Conservation (phyloP, 164 flowering plant species). For the Saururus chinensis region DNA sequence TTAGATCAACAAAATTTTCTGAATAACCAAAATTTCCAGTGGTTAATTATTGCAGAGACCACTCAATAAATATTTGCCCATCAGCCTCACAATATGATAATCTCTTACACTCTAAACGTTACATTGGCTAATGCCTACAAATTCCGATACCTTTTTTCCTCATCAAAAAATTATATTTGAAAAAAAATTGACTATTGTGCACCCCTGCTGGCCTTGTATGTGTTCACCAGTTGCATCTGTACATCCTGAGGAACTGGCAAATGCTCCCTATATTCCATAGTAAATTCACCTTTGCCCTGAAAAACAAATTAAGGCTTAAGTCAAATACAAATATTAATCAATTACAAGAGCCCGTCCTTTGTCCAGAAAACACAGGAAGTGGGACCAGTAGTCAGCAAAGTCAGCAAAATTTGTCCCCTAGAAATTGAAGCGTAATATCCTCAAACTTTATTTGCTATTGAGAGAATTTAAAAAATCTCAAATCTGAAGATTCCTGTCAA, state of each 20-base stretch:
- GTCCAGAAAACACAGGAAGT: too few species aligned
- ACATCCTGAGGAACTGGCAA: constrained; percentile 72
- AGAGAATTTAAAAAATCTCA: background rate
- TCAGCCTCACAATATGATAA: background rate
- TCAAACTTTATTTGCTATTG: too few species aligned
- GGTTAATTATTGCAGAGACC: background rate
- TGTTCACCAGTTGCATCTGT: constrained; percentile 75
- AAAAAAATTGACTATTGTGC: constrained; percentile 8
- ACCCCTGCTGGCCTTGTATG: constrained; percentile 26
- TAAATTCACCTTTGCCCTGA: constrained; percentile 98
- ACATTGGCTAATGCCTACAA: too few species aligned
- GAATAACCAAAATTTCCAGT: background rate
- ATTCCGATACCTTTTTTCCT: background rate
- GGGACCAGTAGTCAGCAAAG: too few species aligned
- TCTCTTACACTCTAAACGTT: too few species aligned
- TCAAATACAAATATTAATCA: background rate
- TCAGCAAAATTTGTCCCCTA: too few species aligned
- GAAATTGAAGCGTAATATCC: too few species aligned
- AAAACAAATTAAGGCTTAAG: constrained; percentile 1
- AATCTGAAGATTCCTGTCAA: too few species aligned
- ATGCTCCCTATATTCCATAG: constrained; percentile 97
- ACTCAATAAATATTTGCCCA: background rate
- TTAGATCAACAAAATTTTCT: too few species aligned
- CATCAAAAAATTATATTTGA: background rate
- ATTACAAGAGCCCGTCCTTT: background rate